phyloP scores from a whole-genome alignment of 306 rosid species.

The Boehmeria nivea region DNA sequence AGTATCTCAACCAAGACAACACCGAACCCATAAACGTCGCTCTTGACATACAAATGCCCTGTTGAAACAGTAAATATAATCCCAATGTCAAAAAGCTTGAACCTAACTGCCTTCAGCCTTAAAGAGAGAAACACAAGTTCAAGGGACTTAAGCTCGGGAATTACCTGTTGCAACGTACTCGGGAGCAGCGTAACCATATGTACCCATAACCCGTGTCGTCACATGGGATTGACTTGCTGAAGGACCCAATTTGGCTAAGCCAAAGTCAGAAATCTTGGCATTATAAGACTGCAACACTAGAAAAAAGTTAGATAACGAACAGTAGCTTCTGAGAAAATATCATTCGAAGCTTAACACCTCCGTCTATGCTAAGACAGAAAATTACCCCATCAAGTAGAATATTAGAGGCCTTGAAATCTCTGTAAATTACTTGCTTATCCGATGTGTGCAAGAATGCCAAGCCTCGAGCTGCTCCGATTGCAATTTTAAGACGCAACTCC shows the following conservation, averaged over 20 bases:
- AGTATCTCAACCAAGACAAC: conserved; percentile 84
- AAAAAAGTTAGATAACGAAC: conserved; percentile 13
- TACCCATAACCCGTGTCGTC: conserved; percentile 95
- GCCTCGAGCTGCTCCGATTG: conserved; percentile 95
- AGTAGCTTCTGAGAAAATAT: neutral
- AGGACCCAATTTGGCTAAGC: conserved; percentile 95
- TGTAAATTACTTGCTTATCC: conserved; percentile 73
- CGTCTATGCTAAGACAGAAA: neutral
- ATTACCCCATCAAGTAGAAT: conserved; percentile 84
- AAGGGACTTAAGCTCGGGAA: neutral
- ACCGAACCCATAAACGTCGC: conserved; percentile 92
- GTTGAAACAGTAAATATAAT: conserved; percentile 1
- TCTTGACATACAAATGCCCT: conserved; percentile 91
- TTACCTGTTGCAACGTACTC: conserved; percentile 89
- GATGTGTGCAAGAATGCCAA: conserved; percentile 83
- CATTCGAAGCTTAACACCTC: neutral
- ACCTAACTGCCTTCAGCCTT: neutral
- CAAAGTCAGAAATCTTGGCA: conserved; percentile 95
- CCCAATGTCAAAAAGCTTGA: neutral
- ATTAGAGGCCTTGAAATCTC: conserved; percentile 96
- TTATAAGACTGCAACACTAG: conserved; percentile 54
- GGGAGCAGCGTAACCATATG: conserved; percentile 95
- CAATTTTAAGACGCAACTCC: conserved; percentile 81
- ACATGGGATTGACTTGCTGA: conserved; percentile 93
- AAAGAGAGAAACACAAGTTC: conserved; percentile 4